phyloP scores from a whole-genome alignment of 2,329 filamentous ascomycete species.

The Ophiostoma tasmaniense region DNA sequence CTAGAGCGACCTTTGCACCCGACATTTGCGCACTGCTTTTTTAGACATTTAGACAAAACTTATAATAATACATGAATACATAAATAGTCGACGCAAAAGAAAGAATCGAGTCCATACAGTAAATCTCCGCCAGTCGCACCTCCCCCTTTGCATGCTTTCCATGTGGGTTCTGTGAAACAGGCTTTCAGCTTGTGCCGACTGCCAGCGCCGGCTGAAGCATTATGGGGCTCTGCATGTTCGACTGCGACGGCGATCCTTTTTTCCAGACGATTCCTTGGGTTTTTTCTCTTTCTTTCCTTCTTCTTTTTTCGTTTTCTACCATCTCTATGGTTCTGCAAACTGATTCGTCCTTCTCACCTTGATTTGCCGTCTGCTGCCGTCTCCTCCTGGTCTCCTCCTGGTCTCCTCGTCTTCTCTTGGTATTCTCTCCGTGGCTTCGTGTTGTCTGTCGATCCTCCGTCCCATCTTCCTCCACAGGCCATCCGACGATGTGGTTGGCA shows the following conservation, averaged over 20 bases:
- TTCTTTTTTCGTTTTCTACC: no score
- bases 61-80: background rate
- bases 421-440: background rate
- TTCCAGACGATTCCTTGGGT: background rate
- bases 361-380: background rate
- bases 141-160: slow-evolving; percentile 2
- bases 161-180: slow-evolving; percentile 10
- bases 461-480: background rate
- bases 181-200: slow-evolving; percentile 15
- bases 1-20: background rate
- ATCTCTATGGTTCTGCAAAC: background rate
- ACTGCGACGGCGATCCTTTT: background rate
- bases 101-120: background rate
- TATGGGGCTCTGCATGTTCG: slow-evolving; percentile 12
- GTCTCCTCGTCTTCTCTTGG: background rate
- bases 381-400: background rate
- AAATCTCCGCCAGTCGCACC: background rate
- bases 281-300: background rate
- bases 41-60: no score
- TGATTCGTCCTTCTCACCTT: background rate
- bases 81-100: background rate
- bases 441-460: background rate
- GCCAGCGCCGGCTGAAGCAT: slow-evolving; percentile 15
- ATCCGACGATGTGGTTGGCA: background rate
- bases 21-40: background rate